Base-by-base conservation (phyloP, 768 basidiomycete genomes). In the Baorangia bicolor region DNA sequence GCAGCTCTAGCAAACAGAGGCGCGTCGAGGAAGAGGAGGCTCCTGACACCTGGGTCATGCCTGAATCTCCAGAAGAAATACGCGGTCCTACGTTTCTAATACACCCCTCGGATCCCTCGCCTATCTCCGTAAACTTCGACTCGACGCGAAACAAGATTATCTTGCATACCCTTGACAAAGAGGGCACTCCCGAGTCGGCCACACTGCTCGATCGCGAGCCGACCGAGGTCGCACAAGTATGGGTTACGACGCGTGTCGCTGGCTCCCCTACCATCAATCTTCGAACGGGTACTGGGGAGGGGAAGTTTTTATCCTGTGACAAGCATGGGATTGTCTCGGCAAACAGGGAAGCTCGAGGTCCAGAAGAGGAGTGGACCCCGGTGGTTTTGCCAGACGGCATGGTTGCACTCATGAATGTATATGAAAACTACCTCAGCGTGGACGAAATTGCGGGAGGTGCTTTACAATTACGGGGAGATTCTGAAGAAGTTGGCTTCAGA, bases 351-450 rank as follows among this genome's bases (percentile, higher is more conserved):
- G 94, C 94, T 27, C 82, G 94, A 31, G 94, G 94, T 2, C 89
- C 91, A 5, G 92, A 96, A 71, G 94, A 97, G 71, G 94, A 95
- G 71, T 97, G 93, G 91, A 90, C 88, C 4, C 88, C 93, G 16
- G 81, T 92, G 25, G 75, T 94, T 53, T 72, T 91, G 23, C 84
- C 89, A 11, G 90, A 90, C 56, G 91, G 90, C 39, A 91, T 93
- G 87, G 84, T 90, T 45, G 88, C 90, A 8, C 88, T 94, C 68
- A 86, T 86, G 84, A 93, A 87, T 71, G 78, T 91, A 11, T 94
- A 95, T 65, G 92, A 94, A 67, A 95, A 88, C 66, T 94, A 91
- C 70, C 81, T 97, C 41, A 72, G 84, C 49, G 76, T 95, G 40
- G 94, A 96, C 63, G 91, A 94, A 64, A 85, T 90, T 28, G 92